These are phyloP conservation scores for Phtheirospermum japonicum DNA, from an alignment of 257 asterid species.

Conservation along the genomic window DNA sequence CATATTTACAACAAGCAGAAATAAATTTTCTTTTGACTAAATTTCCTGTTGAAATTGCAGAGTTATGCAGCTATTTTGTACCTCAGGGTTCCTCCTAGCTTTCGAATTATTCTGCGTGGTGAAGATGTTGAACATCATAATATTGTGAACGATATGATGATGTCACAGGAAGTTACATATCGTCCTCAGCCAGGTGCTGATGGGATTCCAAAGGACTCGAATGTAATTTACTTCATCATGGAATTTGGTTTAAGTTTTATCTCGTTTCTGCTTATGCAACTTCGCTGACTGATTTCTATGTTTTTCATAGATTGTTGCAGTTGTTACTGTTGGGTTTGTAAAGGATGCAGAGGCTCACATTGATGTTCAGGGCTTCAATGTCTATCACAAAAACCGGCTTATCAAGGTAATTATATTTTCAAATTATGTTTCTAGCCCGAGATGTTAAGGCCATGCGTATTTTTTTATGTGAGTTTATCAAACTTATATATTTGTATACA, in stretches of 20 bases:
- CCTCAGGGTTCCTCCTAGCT: conserved; percentile 75
- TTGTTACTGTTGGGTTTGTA: conserved; percentile 91
- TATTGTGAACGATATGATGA: conserved; percentile 97
- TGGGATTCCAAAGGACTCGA: conserved; percentile 59
- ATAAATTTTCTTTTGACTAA: conserved; percentile 8
- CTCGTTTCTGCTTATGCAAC: conserved; percentile 18
- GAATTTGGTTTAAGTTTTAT: conserved; percentile 10
- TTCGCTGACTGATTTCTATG: conserved; percentile 21
- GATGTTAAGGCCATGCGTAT: neutral
- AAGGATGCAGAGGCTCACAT: conserved; percentile 91
- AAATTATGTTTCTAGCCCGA: neutral
- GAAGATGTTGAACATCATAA: conserved; percentile 92
- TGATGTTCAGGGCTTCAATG: conserved; percentile 98
- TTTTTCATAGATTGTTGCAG: conserved; percentile 68
- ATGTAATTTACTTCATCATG: conserved; percentile 42
- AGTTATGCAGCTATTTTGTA: conserved; percentile 93
- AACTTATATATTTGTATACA: neutral
- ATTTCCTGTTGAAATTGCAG: conserved; percentile 46
- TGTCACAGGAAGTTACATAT: conserved; percentile 81
- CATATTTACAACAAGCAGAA: neutral
- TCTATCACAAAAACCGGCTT: conserved; percentile 94
- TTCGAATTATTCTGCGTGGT: conserved; percentile 92
- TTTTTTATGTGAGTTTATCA: neutral
- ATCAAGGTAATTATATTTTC: conserved; percentile 60
- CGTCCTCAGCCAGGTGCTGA: conserved; percentile 86